These are phyloP conservation scores for Kodamaea neixiangensis DNA, from an alignment of 805 yeast genomes.

Conservation along the genomic window DNA sequence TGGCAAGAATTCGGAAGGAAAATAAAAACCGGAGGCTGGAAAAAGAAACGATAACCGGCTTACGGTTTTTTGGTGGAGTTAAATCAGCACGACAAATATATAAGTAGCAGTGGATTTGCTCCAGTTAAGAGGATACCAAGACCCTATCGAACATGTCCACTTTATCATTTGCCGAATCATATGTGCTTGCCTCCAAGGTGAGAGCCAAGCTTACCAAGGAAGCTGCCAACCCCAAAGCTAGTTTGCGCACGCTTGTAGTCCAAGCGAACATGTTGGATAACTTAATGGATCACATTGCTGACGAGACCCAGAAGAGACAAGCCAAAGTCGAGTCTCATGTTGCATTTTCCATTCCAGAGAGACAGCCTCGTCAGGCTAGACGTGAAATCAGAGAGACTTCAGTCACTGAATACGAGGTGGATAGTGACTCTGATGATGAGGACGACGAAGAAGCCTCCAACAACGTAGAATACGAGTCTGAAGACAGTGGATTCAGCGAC, in stretches of 20 bases:
- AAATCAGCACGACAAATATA: not conserved
- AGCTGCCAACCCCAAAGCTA: slow-evolving; percentile 57
- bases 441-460: slow-evolving; percentile 20
- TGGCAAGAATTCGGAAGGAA: not conserved
- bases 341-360: slow-evolving; percentile 13
- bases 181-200: slow-evolving; percentile 63
- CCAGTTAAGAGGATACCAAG: not conserved
- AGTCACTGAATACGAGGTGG: slow-evolving; percentile 42
- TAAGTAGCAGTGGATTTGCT: not conserved
- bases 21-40: not conserved
- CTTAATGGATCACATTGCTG: slow-evolving; percentile 53
- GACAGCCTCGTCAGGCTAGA: not conserved
- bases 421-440: slow-evolving; percentile 30
- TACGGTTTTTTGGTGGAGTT: not conserved
- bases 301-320: slow-evolving; percentile 29
- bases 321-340: slow-evolving; percentile 2
- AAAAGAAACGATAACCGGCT: not conserved
- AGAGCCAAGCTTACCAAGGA: slow-evolving; percentile 63
- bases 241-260: slow-evolving; percentile 58
- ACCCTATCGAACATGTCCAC: not conserved
- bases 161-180: slow-evolving; percentile 51
- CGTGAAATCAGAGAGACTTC: slow-evolving; percentile 21
- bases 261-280: slow-evolving; percentile 73
- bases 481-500: slow-evolving; percentile 20
- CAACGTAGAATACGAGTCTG: slow-evolving; percentile 23